A percentile compares a stretch with the other conserved stretches of the same genome.
Conservation (phyloP, 2,329 filamentous ascomycete genomes). For the Trichoderma aggressivum region DNA sequence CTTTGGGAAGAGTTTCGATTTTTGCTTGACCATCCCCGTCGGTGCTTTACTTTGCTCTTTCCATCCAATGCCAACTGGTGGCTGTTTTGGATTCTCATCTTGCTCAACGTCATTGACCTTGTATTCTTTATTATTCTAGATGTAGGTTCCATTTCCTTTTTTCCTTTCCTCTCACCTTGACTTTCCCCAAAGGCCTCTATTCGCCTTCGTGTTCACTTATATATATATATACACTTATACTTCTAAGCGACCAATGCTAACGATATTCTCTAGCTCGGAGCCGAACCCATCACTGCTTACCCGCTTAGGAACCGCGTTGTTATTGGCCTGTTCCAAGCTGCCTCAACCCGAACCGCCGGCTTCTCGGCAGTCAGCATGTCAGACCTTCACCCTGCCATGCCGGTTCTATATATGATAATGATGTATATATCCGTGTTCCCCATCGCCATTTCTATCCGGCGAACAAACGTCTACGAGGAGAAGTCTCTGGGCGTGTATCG, state of each 20-base stretch:
- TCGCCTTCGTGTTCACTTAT: background rate
- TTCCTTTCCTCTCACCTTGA: conserved; percentile 21
- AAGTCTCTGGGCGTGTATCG: conserved; percentile 74
- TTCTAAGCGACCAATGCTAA: conserved; percentile 25
- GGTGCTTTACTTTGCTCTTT: conserved; percentile 94
- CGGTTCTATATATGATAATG: conserved; percentile 95
- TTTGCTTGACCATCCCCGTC: conserved; percentile 86
- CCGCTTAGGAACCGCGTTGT: conserved; percentile 74
- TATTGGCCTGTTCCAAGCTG: conserved; percentile 86
- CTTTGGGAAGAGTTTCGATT: conserved; percentile 90
- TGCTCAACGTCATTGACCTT: conserved; percentile 80
- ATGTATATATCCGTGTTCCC: conserved; percentile 99
- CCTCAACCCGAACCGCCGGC: conserved; percentile 84
- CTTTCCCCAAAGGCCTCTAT: background rate
- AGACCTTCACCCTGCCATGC: conserved; percentile 80
- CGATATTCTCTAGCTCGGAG: conserved; percentile 57
- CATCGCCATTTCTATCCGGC: conserved; percentile 89
- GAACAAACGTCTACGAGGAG: conserved; percentile 96
- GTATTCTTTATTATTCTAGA: conserved; percentile 92
- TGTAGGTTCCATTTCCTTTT: conserved; percentile 45
- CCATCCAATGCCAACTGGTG: conserved; percentile 91
- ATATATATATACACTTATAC: no score
- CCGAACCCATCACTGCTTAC: conserved; percentile 62
- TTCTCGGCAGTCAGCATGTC: conserved; percentile 79
- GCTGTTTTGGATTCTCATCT: conserved; percentile 81